Base-by-base conservation (phyloP, 805 yeast species). In the Ogataea parapolymorpha region DNA sequence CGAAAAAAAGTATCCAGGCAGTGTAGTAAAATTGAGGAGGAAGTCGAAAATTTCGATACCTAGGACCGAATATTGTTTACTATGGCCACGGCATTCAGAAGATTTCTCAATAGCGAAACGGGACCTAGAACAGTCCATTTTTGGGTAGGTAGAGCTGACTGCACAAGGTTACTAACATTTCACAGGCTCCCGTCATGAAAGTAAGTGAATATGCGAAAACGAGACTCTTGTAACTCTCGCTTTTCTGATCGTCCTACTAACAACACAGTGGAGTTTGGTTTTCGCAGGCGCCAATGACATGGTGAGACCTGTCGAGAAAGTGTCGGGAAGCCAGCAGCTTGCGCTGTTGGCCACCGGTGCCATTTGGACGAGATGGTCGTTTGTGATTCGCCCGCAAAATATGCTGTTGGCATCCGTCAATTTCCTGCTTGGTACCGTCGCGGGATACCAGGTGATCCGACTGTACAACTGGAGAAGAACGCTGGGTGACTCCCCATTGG, bases 321-420 rank as follows among this genome's bases (percentile, higher is more conserved):
- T 91, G 36, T 82, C 93, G 26, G 96, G 97, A 43, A 82, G 95
- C 17, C 95, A 86, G 66, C 90, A 85, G 68, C 61, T 79, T 45
- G 95, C 98, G 2, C 72, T 91, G 43, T 74, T 85, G 54, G 89
- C 90, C 34, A 91, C 99, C 1, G 99, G 97, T 41, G 79, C 79
- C 39, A 88, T 91, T 55, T 91, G 99, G 99, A 91, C 99, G 26
- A 80, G 99, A 65, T 91, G 98, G 98, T 89, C 96, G 12, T 77
- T 90, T 66, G 93, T 90, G 49, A 91, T 91, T 59, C 79, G 71
- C 50, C 99, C 99, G 30, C 82, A 84, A 67, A 91, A 91, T 67
- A 73, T 75, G 53, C 69, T 93, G 46, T 73, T 93, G 51, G 99
- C 98, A 4, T 79, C 91, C 22, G 99, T 91, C 41, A 91, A 91